Conservation (phyloP, 257 asterid species). For the Jaltomata sinuosa region DNA sequence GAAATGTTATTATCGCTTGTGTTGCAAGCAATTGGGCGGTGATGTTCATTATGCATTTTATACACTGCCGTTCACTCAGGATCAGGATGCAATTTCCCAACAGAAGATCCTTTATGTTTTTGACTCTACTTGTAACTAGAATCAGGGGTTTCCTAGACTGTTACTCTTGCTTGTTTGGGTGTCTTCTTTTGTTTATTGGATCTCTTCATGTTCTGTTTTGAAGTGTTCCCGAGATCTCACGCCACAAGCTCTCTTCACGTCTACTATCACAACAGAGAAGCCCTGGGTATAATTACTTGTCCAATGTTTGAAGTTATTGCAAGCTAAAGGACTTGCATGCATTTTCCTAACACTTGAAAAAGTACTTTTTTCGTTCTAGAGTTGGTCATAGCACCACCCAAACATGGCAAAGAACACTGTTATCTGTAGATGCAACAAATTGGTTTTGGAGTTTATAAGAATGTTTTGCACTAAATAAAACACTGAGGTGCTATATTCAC, state of each 20-base stretch:
- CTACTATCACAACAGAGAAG: neutral
- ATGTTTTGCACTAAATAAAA: neutral
- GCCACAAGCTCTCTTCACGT: neutral
- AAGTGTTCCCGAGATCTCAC: neutral
- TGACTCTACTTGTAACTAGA: neutral
- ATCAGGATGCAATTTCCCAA: neutral
- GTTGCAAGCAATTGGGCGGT: neutral
- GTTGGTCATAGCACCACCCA: neutral
- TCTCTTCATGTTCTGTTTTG: neutral
- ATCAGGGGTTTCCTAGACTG: neutral
- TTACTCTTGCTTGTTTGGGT: neutral
- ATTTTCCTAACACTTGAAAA: neutral
- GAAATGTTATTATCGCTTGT: neutral
- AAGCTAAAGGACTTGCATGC: neutral
- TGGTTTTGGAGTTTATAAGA: neutral
- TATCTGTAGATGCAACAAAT: neutral
- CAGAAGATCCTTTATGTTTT: neutral
- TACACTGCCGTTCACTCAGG: neutral
- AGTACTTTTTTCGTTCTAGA: neutral
- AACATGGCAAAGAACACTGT: neutral
- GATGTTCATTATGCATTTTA: neutral
- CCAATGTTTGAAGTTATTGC: neutral
- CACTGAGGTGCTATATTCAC: neutral
- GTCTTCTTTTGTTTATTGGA: neutral
- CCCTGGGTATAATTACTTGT: neutral